phyloP scores from a whole-genome alignment of 73 alveolate species.

The Tetrahymena elliotti region DNA sequence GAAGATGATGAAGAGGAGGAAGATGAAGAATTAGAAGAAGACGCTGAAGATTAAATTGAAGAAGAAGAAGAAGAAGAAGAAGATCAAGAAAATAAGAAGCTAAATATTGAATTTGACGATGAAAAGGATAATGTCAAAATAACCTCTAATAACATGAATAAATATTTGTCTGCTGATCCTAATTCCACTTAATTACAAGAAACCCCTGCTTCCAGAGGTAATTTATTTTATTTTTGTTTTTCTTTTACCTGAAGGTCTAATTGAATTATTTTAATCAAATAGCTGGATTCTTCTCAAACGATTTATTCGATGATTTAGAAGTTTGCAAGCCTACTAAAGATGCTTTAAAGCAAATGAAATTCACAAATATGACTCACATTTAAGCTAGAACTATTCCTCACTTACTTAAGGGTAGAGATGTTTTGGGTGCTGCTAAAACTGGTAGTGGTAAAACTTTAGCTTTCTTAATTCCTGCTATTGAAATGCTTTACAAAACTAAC shows the following conservation, averaged over 20 bases:
- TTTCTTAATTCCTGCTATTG: constrained; percentile 95
- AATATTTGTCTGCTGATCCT: neutral
- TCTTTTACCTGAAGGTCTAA: too few species aligned
- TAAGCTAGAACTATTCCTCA: constrained; percentile 88
- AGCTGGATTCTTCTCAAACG: constrained; percentile 62
- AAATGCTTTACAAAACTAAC: constrained; percentile 75
- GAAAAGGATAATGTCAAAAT: neutral
- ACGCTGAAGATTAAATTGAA: constrained; percentile 1
- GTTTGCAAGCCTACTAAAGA: constrained; percentile 61
- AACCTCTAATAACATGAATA: neutral
- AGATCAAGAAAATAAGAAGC: neutral
- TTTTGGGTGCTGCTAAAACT: constrained; percentile 98
- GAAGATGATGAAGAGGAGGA: neutral
- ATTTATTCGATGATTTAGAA: constrained; percentile 61
- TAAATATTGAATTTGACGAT: neutral
- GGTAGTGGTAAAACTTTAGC: constrained; percentile 99
- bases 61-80: neutral
- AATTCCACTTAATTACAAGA: neutral
- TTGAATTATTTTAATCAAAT: neutral
- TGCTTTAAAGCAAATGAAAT: constrained; percentile 70
- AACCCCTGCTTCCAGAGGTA: neutral
- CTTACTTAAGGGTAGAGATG: constrained; percentile 83
- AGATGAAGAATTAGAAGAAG: neutral
- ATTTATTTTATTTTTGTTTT: too few species aligned
- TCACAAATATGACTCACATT: constrained; percentile 72